Evolutionary conservation across 495 filamentous ascomycete species (phyloP).

Genomic region (Aspergillus biplanus): DNA sequence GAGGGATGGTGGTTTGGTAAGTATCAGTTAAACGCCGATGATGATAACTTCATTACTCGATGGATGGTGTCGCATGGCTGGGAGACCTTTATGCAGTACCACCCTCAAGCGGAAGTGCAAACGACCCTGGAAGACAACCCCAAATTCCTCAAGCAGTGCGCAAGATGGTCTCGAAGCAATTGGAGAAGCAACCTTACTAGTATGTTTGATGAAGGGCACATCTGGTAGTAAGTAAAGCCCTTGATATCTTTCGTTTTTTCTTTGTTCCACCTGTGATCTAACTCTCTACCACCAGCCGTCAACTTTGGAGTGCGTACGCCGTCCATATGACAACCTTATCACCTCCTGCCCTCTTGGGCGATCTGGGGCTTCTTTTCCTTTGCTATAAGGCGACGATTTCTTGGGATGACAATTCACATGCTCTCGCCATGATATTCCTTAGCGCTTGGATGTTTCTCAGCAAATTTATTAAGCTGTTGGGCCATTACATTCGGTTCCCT

Average conservation of each 20-base stretch:
- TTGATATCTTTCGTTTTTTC: slow-evolving; percentile 17
- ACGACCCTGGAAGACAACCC: slow-evolving; percentile 76
- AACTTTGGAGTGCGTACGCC: slow-evolving; percentile 77
- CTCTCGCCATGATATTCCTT: slow-evolving; percentile 54
- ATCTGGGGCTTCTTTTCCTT: slow-evolving; percentile 62
- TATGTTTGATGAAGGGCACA: slow-evolving; percentile 68
- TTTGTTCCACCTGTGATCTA: slow-evolving; percentile 28
- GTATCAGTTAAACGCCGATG: slow-evolving; percentile 77
- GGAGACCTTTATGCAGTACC: slow-evolving; percentile 79
- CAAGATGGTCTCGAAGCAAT: slow-evolving; percentile 80
- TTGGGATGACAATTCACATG: slow-evolving; percentile 46
- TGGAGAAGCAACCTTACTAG: slow-evolving; percentile 82
- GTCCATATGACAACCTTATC: slow-evolving; percentile 75
- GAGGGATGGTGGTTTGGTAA: slow-evolving; percentile 70
- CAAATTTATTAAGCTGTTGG: slow-evolving; percentile 77
- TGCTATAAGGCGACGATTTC: slow-evolving; percentile 49
- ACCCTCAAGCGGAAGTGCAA: slow-evolving; percentile 71
- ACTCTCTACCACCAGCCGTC: slow-evolving; percentile 53
- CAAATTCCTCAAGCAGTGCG: slow-evolving; percentile 77
- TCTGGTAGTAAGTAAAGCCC: slow-evolving; percentile 63
- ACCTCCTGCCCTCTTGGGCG: slow-evolving; percentile 67
- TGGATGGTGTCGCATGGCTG: slow-evolving; percentile 78
- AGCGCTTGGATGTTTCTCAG: slow-evolving; percentile 67
- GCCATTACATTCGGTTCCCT: slow-evolving; percentile 72
- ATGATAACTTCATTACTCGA: slow-evolving; percentile 83